Evolutionary conservation across 1,284 basidiomycete genomes (phyloP).

Genomic region (Sporisorium reilianum): DNA sequence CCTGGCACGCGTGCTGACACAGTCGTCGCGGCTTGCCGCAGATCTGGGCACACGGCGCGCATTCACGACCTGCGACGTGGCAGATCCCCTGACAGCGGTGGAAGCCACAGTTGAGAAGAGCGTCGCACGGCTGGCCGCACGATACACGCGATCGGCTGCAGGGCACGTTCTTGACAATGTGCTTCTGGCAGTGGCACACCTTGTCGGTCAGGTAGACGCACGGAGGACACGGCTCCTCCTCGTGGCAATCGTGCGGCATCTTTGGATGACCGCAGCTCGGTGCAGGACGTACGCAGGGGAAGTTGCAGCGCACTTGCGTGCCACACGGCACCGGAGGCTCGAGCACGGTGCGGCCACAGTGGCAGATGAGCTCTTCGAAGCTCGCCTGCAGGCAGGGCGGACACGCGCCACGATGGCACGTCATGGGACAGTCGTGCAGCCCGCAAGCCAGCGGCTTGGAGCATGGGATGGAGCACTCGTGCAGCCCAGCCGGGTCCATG

Average conservation of each 20-base stretch:
- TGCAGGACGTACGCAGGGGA: conserved; percentile 61
- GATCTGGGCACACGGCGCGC: conserved; percentile 59
- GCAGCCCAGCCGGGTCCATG: conserved; percentile 63
- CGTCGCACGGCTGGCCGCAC: conserved; percentile 62
- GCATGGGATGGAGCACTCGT: conserved; percentile 62
- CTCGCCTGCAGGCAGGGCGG: conserved; percentile 65
- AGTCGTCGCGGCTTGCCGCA: conserved; percentile 62
- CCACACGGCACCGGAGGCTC: conserved; percentile 68
- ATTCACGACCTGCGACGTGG: conserved; percentile 57
- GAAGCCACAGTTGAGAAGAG: conserved; percentile 61
- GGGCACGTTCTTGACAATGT: conserved; percentile 62
- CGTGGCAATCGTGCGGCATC: conserved; percentile 66
- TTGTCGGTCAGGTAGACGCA: conserved; percentile 66
- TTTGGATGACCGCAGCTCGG: conserved; percentile 67
- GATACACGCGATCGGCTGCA: conserved; percentile 61
- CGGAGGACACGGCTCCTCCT: conserved; percentile 64
- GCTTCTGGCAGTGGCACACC: conserved; percentile 64
- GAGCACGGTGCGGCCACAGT: conserved; percentile 65
- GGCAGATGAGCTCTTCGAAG: conserved; percentile 65
- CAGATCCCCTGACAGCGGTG: conserved; percentile 63
- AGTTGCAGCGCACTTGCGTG: conserved; percentile 60
- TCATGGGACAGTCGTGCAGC: conserved; percentile 58
- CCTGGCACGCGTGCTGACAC: conserved; percentile 64
- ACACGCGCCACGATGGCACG: conserved; percentile 66
- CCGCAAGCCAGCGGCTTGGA: conserved; percentile 63